Evolutionary conservation across 179 eudicot species (phyloP).

Genomic region (Beta macrorhiza): DNA sequence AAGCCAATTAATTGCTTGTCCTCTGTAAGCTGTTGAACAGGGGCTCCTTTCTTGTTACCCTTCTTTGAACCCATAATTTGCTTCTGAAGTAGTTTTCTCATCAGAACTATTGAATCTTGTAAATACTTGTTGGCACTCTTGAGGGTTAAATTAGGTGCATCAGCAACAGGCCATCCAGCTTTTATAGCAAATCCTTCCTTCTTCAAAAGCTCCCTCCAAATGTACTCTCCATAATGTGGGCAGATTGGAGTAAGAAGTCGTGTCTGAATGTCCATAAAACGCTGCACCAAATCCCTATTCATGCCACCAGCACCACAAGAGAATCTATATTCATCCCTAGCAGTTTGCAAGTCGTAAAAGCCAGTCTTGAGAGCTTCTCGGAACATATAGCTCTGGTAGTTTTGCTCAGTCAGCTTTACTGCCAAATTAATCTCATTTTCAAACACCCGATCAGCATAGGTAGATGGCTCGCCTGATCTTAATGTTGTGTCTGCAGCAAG

Average conservation of each 20-base stretch:
- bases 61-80: constrained; percentile 72
- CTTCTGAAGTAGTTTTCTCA: constrained; percentile 80
- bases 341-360: constrained; percentile 85
- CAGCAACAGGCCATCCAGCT: constrained; percentile 76
- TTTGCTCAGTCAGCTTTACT: constrained; percentile 59
- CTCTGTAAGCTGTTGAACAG: constrained; percentile 30
- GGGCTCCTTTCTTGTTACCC: constrained; percentile 41
- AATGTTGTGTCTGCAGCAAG: constrained; percentile 55
- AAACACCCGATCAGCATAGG: constrained; percentile 78
- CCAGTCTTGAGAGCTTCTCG: constrained; percentile 89
- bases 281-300: constrained; percentile 60
- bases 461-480: constrained; percentile 54
- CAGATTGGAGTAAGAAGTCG: constrained; percentile 79
- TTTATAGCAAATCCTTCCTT: constrained; percentile 70
- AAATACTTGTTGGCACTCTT: constrained; percentile 70
- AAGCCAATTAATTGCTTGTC: constrained; percentile 43
- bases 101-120: constrained; percentile 59
- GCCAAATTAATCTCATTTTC: constrained; percentile 84
- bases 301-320: constrained; percentile 77
- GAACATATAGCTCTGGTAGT: constrained; percentile 66
- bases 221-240: constrained; percentile 77
- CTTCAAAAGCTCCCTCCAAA: constrained; percentile 73
- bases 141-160: constrained; percentile 63
- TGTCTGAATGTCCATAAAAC: constrained; percentile 84
- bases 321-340: constrained; percentile 80